Evolutionary conservation across 2,329 filamentous ascomycete genomes (phyloP).

Genomic region (Pestalotiopsis sp.): DNA sequence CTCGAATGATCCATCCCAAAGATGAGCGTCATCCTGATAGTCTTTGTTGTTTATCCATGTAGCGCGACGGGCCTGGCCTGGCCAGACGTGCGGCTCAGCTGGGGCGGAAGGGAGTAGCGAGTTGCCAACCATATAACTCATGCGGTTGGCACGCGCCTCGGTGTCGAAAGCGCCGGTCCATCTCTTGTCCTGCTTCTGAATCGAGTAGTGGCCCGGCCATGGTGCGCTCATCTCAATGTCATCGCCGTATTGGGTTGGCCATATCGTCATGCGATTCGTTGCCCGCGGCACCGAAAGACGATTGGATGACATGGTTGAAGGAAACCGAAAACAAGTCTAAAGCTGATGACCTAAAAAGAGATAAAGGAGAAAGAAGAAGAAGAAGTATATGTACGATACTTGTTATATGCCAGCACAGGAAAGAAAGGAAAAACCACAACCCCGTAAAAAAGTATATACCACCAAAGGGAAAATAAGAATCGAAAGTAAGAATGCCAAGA

Average conservation of each 20-base stretch:
- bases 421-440: conserved; percentile 7
- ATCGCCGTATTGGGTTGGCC: conserved; percentile 18
- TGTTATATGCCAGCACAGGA: conserved; percentile 13
- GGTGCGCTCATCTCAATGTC: conserved; percentile 14
- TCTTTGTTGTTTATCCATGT: conserved; percentile 19
- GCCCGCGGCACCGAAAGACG: conserved; percentile 8
- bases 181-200: conserved; percentile 14
- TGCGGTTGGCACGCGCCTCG: conserved; percentile 21
- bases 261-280: conserved; percentile 22
- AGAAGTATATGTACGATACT: not conserved
- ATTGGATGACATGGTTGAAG: conserved; percentile 17
- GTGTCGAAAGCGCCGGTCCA: conserved; percentile 23
- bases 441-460: not conserved
- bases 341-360: not conserved
- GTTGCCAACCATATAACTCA: conserved; percentile 23
- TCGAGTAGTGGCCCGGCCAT: conserved; percentile 14
- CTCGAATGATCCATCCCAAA: conserved; percentile 22
- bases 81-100: conserved; percentile 15
- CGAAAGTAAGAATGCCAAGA: conserved; percentile 12
- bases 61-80: conserved; percentile 15
- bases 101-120: conserved; percentile 18
- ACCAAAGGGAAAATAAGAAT: conserved; percentile 8
- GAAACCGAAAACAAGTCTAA: not conserved
- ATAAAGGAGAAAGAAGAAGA: not conserved
- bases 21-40: conserved; percentile 14